phyloP scores from a whole-genome alignment of 2,329 filamentous ascomycete genomes.

The Phialophora tarda region DNA sequence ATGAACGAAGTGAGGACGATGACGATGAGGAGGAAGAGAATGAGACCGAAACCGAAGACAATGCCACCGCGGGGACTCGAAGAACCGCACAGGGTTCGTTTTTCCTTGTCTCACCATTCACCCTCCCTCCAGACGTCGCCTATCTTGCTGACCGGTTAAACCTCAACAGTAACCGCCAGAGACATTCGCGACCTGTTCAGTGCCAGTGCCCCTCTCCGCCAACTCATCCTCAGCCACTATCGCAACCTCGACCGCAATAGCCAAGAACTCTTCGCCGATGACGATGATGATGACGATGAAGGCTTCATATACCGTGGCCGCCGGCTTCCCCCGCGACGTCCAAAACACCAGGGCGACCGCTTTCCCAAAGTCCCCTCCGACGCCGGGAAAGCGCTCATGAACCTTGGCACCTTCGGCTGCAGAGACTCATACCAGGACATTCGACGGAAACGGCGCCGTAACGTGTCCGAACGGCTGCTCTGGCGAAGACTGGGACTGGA shows the following conservation, averaged over 20 bases:
- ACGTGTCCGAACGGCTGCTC: slow-evolving; percentile 72
- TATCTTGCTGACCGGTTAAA: background rate
- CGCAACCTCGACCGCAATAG: slow-evolving; percentile 44
- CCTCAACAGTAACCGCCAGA: slow-evolving; percentile 31
- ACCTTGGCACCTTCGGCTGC: slow-evolving; percentile 77
- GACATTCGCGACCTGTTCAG: slow-evolving; percentile 31
- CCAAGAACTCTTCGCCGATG: slow-evolving; percentile 45
- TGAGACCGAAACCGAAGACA: slow-evolving; percentile 46
- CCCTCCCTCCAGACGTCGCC: background rate
- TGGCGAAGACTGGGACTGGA: slow-evolving; percentile 76
- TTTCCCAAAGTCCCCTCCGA: slow-evolving; percentile 87
- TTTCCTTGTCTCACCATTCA: slow-evolving; percentile 4
- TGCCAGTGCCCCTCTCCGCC: slow-evolving; percentile 53
- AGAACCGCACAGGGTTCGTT: slow-evolving; percentile 30
- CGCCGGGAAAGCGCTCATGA: slow-evolving; percentile 77
- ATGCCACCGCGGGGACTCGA: slow-evolving; percentile 20
- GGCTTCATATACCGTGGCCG: slow-evolving; percentile 45
- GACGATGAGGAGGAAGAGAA: slow-evolving; percentile 73
- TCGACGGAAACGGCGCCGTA: slow-evolving; percentile 62
- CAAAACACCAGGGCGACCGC: slow-evolving; percentile 53
- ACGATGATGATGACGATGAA: slow-evolving; percentile 44
- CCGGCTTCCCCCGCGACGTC: slow-evolving; percentile 56
- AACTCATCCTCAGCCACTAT: slow-evolving; percentile 51
- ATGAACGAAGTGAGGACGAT: slow-evolving; percentile 59
- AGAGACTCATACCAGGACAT: slow-evolving; percentile 63